Evolutionary conservation across 1,139 yeast species (phyloP), one percentile per base, ranked within the genome.

Genomic region (Scheffersomyces illinoinensis): DNA sequence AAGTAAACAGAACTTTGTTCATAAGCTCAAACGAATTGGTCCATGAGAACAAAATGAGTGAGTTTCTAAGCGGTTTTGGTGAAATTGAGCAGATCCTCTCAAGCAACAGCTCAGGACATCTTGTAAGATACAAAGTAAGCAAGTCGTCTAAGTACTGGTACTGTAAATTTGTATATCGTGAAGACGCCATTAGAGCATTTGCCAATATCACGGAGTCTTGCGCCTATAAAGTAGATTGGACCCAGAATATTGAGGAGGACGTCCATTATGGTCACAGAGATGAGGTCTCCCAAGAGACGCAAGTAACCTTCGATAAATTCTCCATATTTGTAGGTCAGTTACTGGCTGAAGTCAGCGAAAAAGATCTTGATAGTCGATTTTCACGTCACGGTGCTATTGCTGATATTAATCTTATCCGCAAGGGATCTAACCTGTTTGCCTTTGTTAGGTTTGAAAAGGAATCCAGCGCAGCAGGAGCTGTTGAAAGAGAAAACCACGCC

Each of bases 131-230:
- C 69, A 70, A 61, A 61, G 47, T 59, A 61, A 26, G 57, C 59
- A 56, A 47, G 46, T 61, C n/a, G 4, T 68, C 74, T 21, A 78
- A 75, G 55, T 83, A 84, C 52, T 93, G 97, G 97, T 91, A 89
- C 68, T 85, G 90, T 62, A 90, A 91, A 67, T 93, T 88, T 76
- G 92, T 86, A 1, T 92, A 85, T 69, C 85, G 98, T 55, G 97
- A 91, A 70, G 98, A 93, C 72, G 98, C 98, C 2, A 91, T 92
- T 55, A 82, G 89, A 66, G 97, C 97, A 0, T 93, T 86, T 77
- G 93, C 96, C 0, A 84, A 81, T 66, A 79, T 90, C 61, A 83
- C 89, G 61, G 80, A 84, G 48, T 79, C 77, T 54, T 74, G 79
- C 1, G 71, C 74, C 26, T 87, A 86, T 81, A 74, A 76, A 49